A percentile compares a stretch with the other conserved stretches of the same genome.
phyloP scores from a whole-genome alignment of 73 alveolate species.

The Paramecium biaurelia region DNA sequence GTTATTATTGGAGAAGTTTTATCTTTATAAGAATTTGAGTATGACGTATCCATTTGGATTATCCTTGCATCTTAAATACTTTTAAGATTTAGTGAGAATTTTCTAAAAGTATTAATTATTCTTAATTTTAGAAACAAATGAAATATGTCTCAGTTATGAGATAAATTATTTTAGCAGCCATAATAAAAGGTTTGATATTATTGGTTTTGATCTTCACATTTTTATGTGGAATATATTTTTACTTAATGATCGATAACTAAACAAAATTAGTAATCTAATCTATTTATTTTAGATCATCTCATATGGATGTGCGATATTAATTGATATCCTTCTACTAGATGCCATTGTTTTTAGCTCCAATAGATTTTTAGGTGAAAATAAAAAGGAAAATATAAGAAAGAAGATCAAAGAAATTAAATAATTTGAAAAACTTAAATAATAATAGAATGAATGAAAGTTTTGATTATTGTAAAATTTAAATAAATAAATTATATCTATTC shows the following conservation, averaged over 20 bases:
- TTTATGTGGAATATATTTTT: not conserved
- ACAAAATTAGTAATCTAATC: not conserved
- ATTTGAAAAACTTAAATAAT: too few relatives aligned
- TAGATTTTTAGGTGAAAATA: not conserved
- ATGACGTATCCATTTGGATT: not conserved
- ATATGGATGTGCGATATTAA: not conserved
- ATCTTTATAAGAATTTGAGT: not conserved
- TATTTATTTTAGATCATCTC: not conserved
- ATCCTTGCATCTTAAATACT: not conserved
- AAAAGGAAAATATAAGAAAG: not conserved
- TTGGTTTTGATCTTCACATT: not conserved
- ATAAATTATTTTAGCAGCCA: not conserved
- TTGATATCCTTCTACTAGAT: not conserved
- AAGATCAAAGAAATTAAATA: not conserved
- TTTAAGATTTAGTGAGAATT: not conserved
- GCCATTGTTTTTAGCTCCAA: not conserved
- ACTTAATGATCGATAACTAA: not conserved
- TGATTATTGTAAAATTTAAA: too few relatives aligned
- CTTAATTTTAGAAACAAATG: not conserved
- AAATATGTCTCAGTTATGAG: not conserved
- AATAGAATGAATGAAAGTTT: too few relatives aligned
- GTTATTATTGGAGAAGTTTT: not conserved
- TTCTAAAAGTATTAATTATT: not conserved
- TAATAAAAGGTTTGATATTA: not conserved
- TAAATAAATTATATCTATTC: too few relatives aligned